Evolutionary conservation across 768 basidiomycete species (phyloP).

Genomic region (Asterophora parasitica): DNA sequence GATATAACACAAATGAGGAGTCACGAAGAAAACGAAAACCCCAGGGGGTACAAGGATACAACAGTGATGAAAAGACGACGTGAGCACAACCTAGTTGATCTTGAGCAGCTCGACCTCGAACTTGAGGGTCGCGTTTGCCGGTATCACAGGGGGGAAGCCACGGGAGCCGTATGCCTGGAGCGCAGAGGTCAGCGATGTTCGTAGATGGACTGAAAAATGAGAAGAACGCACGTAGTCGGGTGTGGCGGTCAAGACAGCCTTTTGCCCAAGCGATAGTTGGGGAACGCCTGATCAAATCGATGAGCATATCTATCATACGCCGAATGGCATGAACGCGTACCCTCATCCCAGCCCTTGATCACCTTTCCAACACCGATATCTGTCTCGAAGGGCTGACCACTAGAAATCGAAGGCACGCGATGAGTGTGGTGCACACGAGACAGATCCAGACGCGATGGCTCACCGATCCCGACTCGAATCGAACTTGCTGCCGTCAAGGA

Average conservation of each 20-base stretch:
- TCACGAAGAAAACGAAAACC: slow-evolving; percentile 11
- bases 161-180: slow-evolving; percentile 64
- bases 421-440: background rate
- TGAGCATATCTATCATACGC: slow-evolving; percentile 10
- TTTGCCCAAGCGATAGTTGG: slow-evolving; percentile 71
- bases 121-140: slow-evolving; percentile 63
- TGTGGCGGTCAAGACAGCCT: slow-evolving; percentile 59
- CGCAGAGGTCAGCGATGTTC: slow-evolving; percentile 2
- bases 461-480: slow-evolving; percentile 79
- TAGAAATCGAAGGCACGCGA: slow-evolving; percentile 23
- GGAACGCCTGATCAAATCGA: slow-evolving; percentile 54
- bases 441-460: slow-evolving; percentile 19
- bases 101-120: slow-evolving; percentile 83
- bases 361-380: slow-evolving; percentile 77
- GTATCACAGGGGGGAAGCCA: slow-evolving; percentile 79
- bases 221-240: slow-evolving; percentile 71
- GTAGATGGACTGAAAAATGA: slow-evolving; percentile 2
- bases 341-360: slow-evolving; percentile 90
- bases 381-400: slow-evolving; percentile 58
- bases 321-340: slow-evolving; percentile 31
- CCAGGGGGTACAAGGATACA: slow-evolving; percentile 11
- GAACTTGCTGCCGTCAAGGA: slow-evolving; percentile 57
- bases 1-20: slow-evolving; percentile 22
- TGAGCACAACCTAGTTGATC: slow-evolving; percentile 41
- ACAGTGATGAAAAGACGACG: slow-evolving; percentile 1